A percentile compares a stretch with the other conserved stretches of the same genome.
Evolutionary conservation across 371 early-diverging fungal genomes (phyloP).

Genomic region (Apophysomyces ossiformis): DNA sequence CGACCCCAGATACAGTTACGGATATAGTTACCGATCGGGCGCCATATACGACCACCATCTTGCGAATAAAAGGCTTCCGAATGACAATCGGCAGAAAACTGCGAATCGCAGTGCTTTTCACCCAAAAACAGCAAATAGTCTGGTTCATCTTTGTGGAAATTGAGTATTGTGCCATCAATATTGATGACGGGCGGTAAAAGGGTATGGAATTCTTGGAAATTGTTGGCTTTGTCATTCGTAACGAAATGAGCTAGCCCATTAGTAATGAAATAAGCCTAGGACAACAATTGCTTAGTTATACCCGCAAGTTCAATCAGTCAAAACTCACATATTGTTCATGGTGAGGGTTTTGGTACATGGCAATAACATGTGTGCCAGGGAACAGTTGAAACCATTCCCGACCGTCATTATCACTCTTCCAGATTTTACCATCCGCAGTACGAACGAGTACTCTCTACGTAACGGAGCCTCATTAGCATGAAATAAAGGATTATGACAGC

Average conservation of each 20-base stretch:
- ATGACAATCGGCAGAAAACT: slow-evolving; percentile 55
- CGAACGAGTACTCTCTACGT: slow-evolving; percentile 56
- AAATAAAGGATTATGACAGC: background rate
- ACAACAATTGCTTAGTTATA: too few relatives aligned
- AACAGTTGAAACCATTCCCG: slow-evolving; percentile 65
- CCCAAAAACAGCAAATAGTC: slow-evolving; percentile 84
- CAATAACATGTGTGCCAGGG: slow-evolving; percentile 41
- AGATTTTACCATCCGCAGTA: slow-evolving; percentile 59
- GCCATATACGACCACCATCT: slow-evolving; percentile 80
- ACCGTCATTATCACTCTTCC: slow-evolving; percentile 79
- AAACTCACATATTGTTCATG: slow-evolving; percentile 58
- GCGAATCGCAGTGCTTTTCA: slow-evolving; percentile 55
- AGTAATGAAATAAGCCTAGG: slow-evolving; percentile 75
- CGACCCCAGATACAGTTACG: slow-evolving; percentile 80
- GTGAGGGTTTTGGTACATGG: slow-evolving; percentile 73
- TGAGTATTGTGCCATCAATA: slow-evolving; percentile 63
- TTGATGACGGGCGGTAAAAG: slow-evolving; percentile 59
- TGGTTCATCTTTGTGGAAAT: slow-evolving; percentile 80
- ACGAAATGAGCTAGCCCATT: slow-evolving; percentile 57
- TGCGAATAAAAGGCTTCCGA: slow-evolving; percentile 74
- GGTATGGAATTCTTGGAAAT: slow-evolving; percentile 57
- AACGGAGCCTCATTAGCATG: slow-evolving; percentile 10
- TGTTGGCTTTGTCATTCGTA: slow-evolving; percentile 76
- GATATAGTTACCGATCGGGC: slow-evolving; percentile 69
- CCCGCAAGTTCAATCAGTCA: too few relatives aligned